Conservation (phyloP, 768 basidiomycete genomes). For the Fomitopsis serialis region DNA sequence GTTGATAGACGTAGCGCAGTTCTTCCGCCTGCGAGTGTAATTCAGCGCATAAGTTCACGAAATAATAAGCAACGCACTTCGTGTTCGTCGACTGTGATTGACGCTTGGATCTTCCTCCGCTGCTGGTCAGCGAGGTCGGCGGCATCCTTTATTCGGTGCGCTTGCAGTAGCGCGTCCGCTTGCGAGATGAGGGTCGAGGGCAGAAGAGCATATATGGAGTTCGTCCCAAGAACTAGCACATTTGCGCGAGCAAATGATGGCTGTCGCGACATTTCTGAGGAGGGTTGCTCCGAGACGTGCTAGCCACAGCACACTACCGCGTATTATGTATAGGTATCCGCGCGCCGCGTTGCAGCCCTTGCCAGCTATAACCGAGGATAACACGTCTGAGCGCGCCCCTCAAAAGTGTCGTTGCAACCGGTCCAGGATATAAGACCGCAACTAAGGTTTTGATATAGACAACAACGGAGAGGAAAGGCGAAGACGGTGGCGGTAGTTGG, state of each 20-base stretch:
- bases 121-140: conserved; percentile 56
- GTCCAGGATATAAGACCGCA: too few species aligned
- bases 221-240: conserved; percentile 56
- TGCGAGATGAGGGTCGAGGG: conserved; percentile 71
- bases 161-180: conserved; percentile 61
- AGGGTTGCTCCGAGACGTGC: too few species aligned
- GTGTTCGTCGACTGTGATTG: conserved; percentile 46
- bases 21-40: conserved; percentile 52
- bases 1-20: conserved; percentile 74
- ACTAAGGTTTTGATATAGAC: too few species aligned
- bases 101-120: conserved; percentile 49
- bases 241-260: conserved; percentile 55
- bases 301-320: too few species aligned
- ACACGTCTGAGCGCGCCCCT: too few species aligned
- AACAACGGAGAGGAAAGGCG: too few species aligned
- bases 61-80: conserved; percentile 34
- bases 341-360: too few species aligned
- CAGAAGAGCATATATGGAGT: conserved; percentile 59
- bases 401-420: too few species aligned
- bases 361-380: too few species aligned
- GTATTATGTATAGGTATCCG: too few species aligned
- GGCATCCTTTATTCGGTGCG: conserved; percentile 61
- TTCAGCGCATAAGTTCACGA: neutral
- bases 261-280: neutral
- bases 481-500: too few species aligned